Conservation (phyloP, 441 rosid genomes). For the Erodium moschatum region DNA sequence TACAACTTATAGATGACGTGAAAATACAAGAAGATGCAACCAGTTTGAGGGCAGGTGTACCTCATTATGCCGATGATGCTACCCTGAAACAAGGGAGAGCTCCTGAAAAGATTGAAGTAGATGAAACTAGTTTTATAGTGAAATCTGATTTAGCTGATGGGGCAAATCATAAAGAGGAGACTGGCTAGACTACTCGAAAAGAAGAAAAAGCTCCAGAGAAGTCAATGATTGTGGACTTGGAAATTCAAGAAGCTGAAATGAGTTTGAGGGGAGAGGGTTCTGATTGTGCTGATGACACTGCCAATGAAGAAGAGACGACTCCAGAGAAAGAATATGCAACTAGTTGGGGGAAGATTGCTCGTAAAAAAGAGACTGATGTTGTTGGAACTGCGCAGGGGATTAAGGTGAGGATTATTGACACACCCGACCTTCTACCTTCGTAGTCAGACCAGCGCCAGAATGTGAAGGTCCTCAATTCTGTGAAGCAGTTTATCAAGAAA, state of each 20-base stretch:
- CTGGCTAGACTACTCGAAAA: not conserved
- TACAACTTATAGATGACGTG: no score
- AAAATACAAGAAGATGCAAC: not conserved
- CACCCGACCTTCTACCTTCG: no score
- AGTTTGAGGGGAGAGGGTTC: no score
- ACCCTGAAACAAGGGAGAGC: no score
- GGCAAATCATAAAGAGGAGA: not conserved
- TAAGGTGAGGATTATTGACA: slow-evolving; percentile 32
- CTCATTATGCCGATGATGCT: no score
- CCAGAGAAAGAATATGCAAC: not conserved
- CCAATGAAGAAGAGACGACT: not conserved
- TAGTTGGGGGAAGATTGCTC: not conserved
- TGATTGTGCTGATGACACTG: not conserved
- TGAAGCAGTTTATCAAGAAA: no score
- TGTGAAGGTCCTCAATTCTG: no score
- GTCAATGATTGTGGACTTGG: not conserved
- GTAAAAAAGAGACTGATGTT: slow-evolving; percentile 33
- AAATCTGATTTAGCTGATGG: not conserved
- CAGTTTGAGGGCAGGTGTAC: not conserved
- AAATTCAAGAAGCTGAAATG: not conserved
- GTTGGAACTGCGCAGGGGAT: slow-evolving; percentile 91
- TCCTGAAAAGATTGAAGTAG: no score
- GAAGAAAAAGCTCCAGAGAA: not conserved
- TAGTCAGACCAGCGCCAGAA: no score
- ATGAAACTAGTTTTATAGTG: not conserved